A percentile compares a stretch with the other conserved stretches of the same genome.
phyloP scores from a whole-genome alignment of 768 basidiomycete species.

The Russula sp. region DNA sequence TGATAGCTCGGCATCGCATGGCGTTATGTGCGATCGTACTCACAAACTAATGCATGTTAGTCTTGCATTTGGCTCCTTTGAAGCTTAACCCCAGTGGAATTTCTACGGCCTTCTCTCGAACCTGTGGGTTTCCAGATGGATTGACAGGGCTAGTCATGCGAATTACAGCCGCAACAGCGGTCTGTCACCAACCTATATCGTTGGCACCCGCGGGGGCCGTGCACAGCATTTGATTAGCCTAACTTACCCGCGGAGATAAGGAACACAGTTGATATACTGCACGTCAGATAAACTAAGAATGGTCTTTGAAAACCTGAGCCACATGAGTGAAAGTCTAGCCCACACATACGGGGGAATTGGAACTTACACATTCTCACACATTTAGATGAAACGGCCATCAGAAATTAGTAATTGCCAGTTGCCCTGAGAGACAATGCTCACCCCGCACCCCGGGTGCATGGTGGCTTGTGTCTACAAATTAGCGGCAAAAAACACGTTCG shows the following conservation, averaged over 20 bases:
- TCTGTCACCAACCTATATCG: not conserved
- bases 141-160: not conserved
- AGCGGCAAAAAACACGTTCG: not conserved
- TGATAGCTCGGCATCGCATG: no score
- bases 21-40: not conserved
- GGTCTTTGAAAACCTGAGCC: not conserved
- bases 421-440: not conserved
- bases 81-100: not conserved
- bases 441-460: not conserved
- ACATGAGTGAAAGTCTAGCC: not conserved
- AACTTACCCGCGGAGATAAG: not conserved
- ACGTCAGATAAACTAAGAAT: not conserved
- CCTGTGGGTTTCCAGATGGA: not conserved
- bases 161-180: not conserved
- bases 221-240: not conserved
- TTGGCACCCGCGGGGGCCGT: not conserved
- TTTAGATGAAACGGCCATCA: no score
- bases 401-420: not conserved
- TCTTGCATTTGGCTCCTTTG: not conserved
- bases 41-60: not conserved
- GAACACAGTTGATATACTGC: not conserved
- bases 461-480: not conserved
- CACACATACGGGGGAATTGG: not conserved
- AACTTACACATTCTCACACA: not conserved
- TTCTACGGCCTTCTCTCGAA: not conserved